Base-by-base conservation (phyloP, 2,329 filamentous ascomycete species). In the Cladosporium sp. region DNA sequence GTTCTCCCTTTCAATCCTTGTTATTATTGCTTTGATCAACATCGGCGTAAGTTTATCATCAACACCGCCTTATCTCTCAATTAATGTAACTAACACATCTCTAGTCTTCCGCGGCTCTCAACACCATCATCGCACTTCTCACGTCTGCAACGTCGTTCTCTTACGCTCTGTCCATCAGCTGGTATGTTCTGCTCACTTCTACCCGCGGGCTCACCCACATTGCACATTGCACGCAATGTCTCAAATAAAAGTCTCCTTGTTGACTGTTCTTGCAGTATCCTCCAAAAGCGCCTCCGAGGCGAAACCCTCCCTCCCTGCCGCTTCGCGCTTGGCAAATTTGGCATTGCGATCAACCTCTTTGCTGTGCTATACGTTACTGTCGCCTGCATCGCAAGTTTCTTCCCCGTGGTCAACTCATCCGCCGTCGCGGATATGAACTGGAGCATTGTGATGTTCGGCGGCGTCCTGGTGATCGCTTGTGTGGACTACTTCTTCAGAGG, bases 141-240 rank as follows among this genome's bases (percentile, higher is more conserved):
- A 70, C 77, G 12, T 74, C 76, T 6, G 75, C 76, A 3, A 69
- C 78, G 1, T 76, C 80, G 72, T 76, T 76, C 11, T 78, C 78
- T 10, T 82, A 81, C 72, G 72, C 77, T 50, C 72, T 81, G 58
- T 75, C 72, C 26, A 80, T 81, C 65, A 75, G 75, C 62, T 74
- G 74, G 58, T 61, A 61, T 10, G 58, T 18, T 29, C 4, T 8
- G 8, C 18, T n/a, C 8, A 6, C 6, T 14, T n/a, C 14, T 5
- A 29, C 7, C 31, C 28, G 7, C 26, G 10, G 2, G 7, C 28
- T 2, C 2, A 2, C 14, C 28, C 52, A 11, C 18, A 12, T 21
- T 21, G 11, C 52, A 55, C 7, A 29, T 21, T n/a, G 18, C 40
- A 10, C 40, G 4, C n/a, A 21, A 21, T 5, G 40, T 46, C 40